These are phyloP conservation scores for Cytospora mali DNA, from an alignment of 2,329 filamentous ascomycete genomes.

Conservation along the genomic window DNA sequence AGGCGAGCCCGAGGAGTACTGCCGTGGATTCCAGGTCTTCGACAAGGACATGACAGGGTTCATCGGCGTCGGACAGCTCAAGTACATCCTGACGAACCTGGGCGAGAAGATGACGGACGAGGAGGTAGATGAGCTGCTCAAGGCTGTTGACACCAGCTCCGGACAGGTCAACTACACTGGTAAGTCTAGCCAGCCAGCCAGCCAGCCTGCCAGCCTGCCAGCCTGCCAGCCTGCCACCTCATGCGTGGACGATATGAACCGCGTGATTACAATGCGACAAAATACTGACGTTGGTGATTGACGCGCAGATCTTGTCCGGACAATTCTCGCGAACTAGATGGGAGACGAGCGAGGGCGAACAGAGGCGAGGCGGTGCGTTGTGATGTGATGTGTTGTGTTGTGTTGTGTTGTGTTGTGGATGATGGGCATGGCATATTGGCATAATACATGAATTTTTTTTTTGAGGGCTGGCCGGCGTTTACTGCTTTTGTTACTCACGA, in stretches of 20 bases:
- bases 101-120: slow-evolving; percentile 99
- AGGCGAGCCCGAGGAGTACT: slow-evolving; percentile 97
- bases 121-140: slow-evolving; percentile 97
- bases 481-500: slow-evolving; percentile 28
- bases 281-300: neutral
- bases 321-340: slow-evolving; percentile 78
- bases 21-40: slow-evolving; percentile 97
- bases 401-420: neutral
- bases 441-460: slow-evolving; percentile 28
- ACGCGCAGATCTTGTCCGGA: slow-evolving; percentile 73
- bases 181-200: slow-evolving; percentile 48
- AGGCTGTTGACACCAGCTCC: slow-evolving; percentile 93
- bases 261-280: neutral
- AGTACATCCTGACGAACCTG: slow-evolving; percentile 96
- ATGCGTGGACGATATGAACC: neutral
- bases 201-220: too few relatives aligned
- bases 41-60: slow-evolving; percentile 99
- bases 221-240: too few relatives aligned
- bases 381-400: neutral
- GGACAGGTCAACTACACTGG: slow-evolving; percentile 98
- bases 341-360: slow-evolving; percentile 12
- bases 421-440: slow-evolving; percentile 17
- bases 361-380: slow-evolving; percentile 17
- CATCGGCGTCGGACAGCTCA: slow-evolving; percentile 95
- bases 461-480: slow-evolving; percentile 27